Evolutionary conservation across 2,329 filamentous ascomycete genomes (phyloP).

Genomic region (Calonectria montana): DNA sequence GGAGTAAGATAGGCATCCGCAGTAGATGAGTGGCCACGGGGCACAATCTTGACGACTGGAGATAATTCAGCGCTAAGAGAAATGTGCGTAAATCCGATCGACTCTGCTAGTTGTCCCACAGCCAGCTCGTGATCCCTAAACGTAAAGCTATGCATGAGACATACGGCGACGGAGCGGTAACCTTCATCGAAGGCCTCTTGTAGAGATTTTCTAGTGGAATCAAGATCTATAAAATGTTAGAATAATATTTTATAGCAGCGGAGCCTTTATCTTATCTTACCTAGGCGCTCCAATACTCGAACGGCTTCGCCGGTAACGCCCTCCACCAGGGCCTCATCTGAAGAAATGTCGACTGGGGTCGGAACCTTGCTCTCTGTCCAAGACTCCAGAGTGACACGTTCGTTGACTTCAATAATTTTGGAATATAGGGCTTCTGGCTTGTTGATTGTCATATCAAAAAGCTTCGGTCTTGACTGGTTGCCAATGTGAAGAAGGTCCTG

Average conservation of each 20-base stretch:
- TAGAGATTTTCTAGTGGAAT: constrained; percentile 46
- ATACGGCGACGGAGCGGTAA: constrained; percentile 85
- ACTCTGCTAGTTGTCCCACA: constrained; percentile 77
- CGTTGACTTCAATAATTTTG: constrained; percentile 84
- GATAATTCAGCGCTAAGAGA: constrained; percentile 59
- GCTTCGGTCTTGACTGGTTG: constrained; percentile 87
- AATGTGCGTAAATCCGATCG: constrained; percentile 80
- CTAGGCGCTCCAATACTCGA: constrained; percentile 70
- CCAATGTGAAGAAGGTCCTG: constrained; percentile 88
- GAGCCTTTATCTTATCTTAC: constrained; percentile 34
- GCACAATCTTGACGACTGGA: constrained; percentile 55
- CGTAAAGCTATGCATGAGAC: constrained; percentile 90
- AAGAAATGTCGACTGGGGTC: constrained; percentile 62
- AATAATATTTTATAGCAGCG: background rate
- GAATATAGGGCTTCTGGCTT: constrained; percentile 90
- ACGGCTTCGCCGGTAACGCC: constrained; percentile 77
- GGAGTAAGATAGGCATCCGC: constrained; percentile 55
- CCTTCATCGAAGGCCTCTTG: constrained; percentile 72
- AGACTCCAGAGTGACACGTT: constrained; percentile 89
- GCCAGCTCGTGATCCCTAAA: constrained; percentile 85
- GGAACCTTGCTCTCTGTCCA: constrained; percentile 75
- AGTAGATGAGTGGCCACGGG: constrained; percentile 53
- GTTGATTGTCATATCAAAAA: constrained; percentile 88
- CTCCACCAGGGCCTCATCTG: constrained; percentile 53
- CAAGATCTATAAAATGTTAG: constrained; percentile 3